Base-by-base conservation (phyloP, 148 eudicot genomes). In the Simmondsia chinensis region DNA sequence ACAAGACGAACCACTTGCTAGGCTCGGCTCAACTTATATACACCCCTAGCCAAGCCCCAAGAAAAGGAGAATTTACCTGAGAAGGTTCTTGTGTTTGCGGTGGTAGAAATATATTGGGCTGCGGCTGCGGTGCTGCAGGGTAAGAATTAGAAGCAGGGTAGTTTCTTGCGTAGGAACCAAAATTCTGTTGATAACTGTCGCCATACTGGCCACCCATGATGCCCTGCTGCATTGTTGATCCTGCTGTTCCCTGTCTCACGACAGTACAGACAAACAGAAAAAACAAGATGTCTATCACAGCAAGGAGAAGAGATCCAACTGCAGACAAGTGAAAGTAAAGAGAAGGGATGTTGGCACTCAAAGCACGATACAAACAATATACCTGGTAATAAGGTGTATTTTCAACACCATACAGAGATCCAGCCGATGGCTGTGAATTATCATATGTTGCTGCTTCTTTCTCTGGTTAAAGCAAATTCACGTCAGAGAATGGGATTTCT, bases 61-160 rank as follows among this genome's bases (percentile, higher is more conserved):
- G n/a, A n/a, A n/a, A n/a, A n/a, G n/a, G n/a, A n/a, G 36, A 29
- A 45, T 43, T 29, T 70, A 87, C 96, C 89, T 61, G 74, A 2
- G 77, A 69, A 42, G 50, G 67, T 63, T 70, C 83, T 41, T 68
- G 72, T 20, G 75, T 21, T 42, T 59, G 94, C 35, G 79, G 53
- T 46, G 99, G 99, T 50, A 82, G 48, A 68, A 85, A 91, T 35
- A 75, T 70, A 20, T 42, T 44, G 25, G 70, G 77, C 48, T 60
- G 57, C 23, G 64, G 74, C 48, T 60, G 85, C 9, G 69, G 65
- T 21, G 73, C 46, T 55, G 83, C 67, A 40, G 68, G 93, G 53
- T 72, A 78, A 29, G 91, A 48, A 33, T 56, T 28, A 33, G 83
- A 53, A 54, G 67, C 56, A 69, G 53, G 48, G 64, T 68, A 66